These are phyloP conservation scores for Kazachstania viticola DNA, from an alignment of 805 yeast genomes.

Conservation along the genomic window DNA sequence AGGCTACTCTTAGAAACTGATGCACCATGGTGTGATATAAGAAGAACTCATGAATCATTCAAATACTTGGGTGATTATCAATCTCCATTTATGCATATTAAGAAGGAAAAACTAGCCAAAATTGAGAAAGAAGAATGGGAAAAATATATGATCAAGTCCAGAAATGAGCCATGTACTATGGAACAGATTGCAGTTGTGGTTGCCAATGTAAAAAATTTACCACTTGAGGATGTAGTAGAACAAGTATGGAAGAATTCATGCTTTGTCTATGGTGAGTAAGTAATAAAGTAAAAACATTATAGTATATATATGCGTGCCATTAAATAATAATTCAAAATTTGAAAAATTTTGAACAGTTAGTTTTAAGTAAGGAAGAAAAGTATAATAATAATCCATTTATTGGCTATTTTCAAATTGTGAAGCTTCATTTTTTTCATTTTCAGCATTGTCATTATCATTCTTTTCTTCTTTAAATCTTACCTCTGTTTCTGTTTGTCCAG, in stretches of 20 bases:
- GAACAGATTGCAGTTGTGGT: constrained; percentile 68
- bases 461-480: constrained; percentile 3
- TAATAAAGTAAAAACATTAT: too few species aligned
- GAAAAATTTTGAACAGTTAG: background rate
- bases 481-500: constrained; percentile 19
- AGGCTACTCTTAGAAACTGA: constrained; percentile 81
- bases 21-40: constrained; percentile 97
- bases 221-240: constrained; percentile 35
- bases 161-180: constrained; percentile 88
- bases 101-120: constrained; percentile 25
- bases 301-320: constrained; percentile 2
- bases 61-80: constrained; percentile 35
- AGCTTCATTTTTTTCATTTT: constrained; percentile 16
- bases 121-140: constrained; percentile 18
- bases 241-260: constrained; percentile 42
- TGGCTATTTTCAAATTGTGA: constrained; percentile 2
- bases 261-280: constrained; percentile 27
- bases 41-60: constrained; percentile 70
- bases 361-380: background rate
- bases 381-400: too few species aligned
- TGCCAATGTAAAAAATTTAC: constrained; percentile 35
- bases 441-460: constrained; percentile 4
- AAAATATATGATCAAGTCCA: constrained; percentile 48
- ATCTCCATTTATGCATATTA: constrained; percentile 19
- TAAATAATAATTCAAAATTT: background rate